phyloP scores from a whole-genome alignment of 257 asterid species.

The Cordia subcordata region DNA sequence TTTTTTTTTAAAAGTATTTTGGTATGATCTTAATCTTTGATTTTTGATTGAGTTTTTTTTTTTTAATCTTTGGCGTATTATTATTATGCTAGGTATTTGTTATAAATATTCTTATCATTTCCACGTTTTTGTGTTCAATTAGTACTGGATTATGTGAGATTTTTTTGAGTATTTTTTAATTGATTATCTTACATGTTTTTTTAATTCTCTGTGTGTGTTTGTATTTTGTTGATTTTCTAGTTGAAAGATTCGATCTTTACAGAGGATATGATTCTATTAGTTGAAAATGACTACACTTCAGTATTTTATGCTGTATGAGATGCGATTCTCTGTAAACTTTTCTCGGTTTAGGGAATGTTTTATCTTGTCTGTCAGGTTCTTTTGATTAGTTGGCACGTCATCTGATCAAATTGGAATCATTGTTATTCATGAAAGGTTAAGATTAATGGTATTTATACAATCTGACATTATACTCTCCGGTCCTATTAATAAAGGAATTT shows the following conservation, averaged over 20 bases:
- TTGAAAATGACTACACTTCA: background rate
- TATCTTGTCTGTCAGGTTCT: background rate
- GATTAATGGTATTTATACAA: background rate
- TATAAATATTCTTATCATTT: no score
- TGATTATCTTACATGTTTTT: no score
- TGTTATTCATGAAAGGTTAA: background rate
- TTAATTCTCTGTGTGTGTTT: no score
- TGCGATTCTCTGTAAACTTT: slow-evolving; percentile 6
- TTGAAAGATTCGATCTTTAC: slow-evolving; percentile 9
- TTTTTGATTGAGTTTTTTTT: no score
- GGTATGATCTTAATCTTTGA: no score
- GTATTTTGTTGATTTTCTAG: background rate
- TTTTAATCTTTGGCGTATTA: no score
- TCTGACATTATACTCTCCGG: background rate
- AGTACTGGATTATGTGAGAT: no score
- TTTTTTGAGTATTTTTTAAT: no score
- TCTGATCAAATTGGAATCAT: background rate
- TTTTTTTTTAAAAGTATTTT: no score
- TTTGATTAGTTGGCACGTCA: background rate
- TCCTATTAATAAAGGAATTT: background rate
- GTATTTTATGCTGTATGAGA: background rate
- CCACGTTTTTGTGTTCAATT: no score
- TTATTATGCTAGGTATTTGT: no score
- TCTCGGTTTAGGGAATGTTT: background rate
- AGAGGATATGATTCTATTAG: background rate